Conservation (phyloP, 2,329 filamentous ascomycete genomes). For the Aspergillus brunneoviolaceus region DNA sequence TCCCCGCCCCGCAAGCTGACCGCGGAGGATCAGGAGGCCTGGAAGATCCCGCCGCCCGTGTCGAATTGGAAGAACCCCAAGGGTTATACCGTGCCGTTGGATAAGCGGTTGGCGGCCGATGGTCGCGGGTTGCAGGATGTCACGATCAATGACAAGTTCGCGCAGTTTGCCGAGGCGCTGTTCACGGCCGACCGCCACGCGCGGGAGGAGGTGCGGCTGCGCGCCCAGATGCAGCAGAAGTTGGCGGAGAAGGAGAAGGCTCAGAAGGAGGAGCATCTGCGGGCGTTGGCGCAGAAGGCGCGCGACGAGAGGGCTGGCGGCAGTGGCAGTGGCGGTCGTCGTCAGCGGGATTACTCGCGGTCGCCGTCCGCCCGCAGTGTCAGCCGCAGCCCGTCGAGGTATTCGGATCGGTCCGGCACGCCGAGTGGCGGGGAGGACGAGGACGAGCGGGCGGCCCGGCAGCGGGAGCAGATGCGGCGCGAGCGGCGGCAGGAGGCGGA, state of each 20-base stretch:
- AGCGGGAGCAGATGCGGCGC: slow-evolving; percentile 72
- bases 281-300: slow-evolving; percentile 84
- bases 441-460: slow-evolving; percentile 70
- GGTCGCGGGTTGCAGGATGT: slow-evolving; percentile 89
- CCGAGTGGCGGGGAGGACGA: slow-evolving; percentile 42
- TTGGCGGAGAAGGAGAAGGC: slow-evolving; percentile 95
- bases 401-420: slow-evolving; percentile 46
- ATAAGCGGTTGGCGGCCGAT: slow-evolving; percentile 93
- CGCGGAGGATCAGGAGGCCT: slow-evolving; percentile 94
- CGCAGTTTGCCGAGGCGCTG: slow-evolving; percentile 89
- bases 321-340: background rate
- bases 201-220: slow-evolving; percentile 89
- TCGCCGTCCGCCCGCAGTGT: slow-evolving; percentile 45
- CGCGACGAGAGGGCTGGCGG: slow-evolving; percentile 67
- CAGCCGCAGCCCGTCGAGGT: slow-evolving; percentile 44
- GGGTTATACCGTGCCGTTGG: slow-evolving; percentile 91
- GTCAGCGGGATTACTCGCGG: slow-evolving; percentile 48
- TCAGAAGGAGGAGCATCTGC: slow-evolving; percentile 88
- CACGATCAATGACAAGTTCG: slow-evolving; percentile 97
- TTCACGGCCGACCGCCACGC: slow-evolving; percentile 94
- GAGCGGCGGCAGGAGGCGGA: slow-evolving; percentile 82
- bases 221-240: slow-evolving; percentile 91
- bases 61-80: slow-evolving; percentile 99
- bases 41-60: slow-evolving; percentile 86
- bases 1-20: slow-evolving; percentile 93